These are phyloP conservation scores for Auxenochlorella pyrenoidosa DNA, from an alignment of 139 green algal genomes.

Conservation along the genomic window DNA sequence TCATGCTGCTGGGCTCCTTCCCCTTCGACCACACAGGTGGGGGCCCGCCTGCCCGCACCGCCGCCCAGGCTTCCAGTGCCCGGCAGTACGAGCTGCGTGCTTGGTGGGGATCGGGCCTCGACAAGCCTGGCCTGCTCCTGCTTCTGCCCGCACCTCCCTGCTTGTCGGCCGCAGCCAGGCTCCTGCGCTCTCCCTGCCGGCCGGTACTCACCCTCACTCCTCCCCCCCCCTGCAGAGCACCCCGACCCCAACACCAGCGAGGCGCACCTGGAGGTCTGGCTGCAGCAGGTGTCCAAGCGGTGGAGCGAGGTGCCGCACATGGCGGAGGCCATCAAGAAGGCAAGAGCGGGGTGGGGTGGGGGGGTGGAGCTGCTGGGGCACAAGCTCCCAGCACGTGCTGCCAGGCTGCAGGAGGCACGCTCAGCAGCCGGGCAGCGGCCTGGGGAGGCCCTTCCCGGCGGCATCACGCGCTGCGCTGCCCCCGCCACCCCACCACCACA, in stretches of 20 bases:
- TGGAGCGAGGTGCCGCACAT: slow-evolving; percentile 73
- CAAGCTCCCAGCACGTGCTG: too few relatives aligned
- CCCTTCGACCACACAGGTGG: slow-evolving; percentile 68
- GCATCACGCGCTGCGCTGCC: too few relatives aligned
- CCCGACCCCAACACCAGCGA: slow-evolving; percentile 76
- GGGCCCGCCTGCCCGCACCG: neutral
- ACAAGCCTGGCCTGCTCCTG: too few relatives aligned
- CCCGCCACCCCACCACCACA: too few relatives aligned
- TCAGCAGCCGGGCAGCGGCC: too few relatives aligned
- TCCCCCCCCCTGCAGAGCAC: slow-evolving; percentile 43
- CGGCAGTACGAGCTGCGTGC: too few relatives aligned
- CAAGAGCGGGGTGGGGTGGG: neutral
- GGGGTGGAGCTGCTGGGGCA: neutral
- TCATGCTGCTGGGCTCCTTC: slow-evolving; percentile 86
- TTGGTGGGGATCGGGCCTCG: too few relatives aligned
- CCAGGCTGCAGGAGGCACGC: too few relatives aligned
- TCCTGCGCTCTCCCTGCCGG: neutral
- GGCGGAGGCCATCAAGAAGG: slow-evolving; percentile 58
- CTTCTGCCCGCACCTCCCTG: too few relatives aligned
- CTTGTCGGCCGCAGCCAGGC: too few relatives aligned
- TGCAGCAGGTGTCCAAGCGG: slow-evolving; percentile 61
- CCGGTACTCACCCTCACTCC: neutral
- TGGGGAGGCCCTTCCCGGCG: too few relatives aligned
- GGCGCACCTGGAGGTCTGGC: slow-evolving; percentile 67
- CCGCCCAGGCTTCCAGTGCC: neutral